These are phyloP conservation scores for Neurospora sp. DNA, from an alignment of 495 filamentous ascomycete species.

Conservation along the genomic window DNA sequence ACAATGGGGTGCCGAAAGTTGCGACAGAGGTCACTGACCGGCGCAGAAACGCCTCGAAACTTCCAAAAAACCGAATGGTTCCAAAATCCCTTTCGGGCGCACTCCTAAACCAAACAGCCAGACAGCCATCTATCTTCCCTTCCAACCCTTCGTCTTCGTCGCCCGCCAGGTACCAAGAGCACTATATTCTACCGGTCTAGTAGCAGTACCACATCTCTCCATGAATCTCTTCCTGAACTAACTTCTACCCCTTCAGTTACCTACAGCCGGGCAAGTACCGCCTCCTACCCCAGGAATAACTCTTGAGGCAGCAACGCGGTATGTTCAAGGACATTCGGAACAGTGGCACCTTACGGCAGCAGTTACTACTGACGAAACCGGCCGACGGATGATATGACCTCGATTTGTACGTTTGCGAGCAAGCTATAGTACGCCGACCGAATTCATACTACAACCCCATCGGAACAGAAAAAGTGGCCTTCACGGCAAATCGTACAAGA, in stretches of 20 bases:
- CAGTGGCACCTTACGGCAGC: background rate
- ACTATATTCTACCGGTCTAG: background rate
- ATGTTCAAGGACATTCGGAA: background rate
- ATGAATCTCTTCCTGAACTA: background rate
- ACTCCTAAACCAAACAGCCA: background rate
- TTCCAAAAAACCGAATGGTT: background rate
- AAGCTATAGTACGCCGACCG: background rate
- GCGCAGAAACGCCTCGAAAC: background rate
- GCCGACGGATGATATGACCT: background rate
- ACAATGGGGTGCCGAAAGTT: background rate
- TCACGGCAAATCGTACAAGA: background rate
- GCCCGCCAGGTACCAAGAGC: background rate
- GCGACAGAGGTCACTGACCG: background rate
- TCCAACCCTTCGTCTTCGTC: background rate
- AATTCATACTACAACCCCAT: background rate
- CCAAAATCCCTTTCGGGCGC: background rate
- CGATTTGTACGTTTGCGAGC: background rate
- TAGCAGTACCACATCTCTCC: background rate
- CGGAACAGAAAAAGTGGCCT: background rate
- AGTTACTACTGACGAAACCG: background rate
- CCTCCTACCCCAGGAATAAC: background rate
- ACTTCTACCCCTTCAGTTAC: background rate
- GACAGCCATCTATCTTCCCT: background rate
- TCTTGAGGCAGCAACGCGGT: background rate
- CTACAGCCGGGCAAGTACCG: background rate